phyloP scores from a whole-genome alignment of 192 early-diverging fungal species.

The Umbelopsis isabellina region DNA sequence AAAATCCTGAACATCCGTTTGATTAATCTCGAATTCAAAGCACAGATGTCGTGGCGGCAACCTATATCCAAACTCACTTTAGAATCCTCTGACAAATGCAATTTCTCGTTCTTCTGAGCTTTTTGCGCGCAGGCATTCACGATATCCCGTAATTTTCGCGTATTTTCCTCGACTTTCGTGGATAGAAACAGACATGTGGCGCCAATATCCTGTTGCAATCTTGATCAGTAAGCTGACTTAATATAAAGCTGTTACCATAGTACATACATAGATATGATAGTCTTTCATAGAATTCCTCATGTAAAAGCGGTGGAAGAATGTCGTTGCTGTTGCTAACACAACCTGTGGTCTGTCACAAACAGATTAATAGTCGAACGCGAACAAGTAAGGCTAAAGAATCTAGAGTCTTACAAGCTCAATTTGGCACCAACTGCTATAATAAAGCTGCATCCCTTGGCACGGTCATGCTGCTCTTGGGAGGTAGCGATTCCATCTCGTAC shows the following conservation, averaged over 20 bases:
- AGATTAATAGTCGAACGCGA: neutral
- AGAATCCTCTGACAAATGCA: constrained; percentile 32
- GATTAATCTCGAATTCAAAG: neutral
- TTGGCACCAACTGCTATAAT: constrained; percentile 53
- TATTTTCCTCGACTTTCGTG: constrained; percentile 62
- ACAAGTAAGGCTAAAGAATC: neutral
- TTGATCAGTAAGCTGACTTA: neutral
- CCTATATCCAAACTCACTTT: constrained; percentile 30
- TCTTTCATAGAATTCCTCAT: constrained; percentile 70
- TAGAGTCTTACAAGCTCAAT: constrained; percentile 43
- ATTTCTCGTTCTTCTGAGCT: constrained; percentile 50
- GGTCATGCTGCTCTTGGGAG: constrained; percentile 58
- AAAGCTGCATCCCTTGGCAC: constrained; percentile 56
- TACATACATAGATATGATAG: constrained; percentile 68
- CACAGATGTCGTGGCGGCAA: neutral
- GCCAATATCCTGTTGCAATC: constrained; percentile 53
- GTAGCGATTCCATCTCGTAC: constrained; percentile 51
- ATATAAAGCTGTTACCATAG: neutral
- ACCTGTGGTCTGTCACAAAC: constrained; percentile 49
- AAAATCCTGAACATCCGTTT: constrained; percentile 47
- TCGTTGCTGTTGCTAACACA: constrained; percentile 63
- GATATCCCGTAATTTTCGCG: constrained; percentile 56
- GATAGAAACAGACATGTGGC: constrained; percentile 66
- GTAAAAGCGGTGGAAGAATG: constrained; percentile 77
- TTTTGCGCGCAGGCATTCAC: constrained; percentile 54